A percentile compares a stretch with the other conserved stretches of the same genome.
Conservation (phyloP, 495 filamentous ascomycete species). For the Friedmanniomyces simplex region DNA sequence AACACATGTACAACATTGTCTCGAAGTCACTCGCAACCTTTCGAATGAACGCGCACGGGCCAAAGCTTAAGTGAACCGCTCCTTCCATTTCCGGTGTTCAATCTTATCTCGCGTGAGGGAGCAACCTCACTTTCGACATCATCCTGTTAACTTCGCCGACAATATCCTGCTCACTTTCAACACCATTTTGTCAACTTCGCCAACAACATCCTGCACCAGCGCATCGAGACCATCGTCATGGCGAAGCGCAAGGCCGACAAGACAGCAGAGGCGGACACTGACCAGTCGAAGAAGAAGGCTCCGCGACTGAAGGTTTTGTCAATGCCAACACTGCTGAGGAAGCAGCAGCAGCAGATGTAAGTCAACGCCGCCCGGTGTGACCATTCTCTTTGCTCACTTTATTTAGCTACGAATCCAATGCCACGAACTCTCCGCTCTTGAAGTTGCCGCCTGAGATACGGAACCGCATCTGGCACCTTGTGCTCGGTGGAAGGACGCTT, state of each 20-base stretch:
- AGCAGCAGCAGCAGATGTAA: not conserved
- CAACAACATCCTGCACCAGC: not conserved
- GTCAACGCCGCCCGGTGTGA: not conserved
- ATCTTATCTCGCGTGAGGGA: not conserved
- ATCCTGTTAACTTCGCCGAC: not conserved
- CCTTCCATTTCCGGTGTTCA: not conserved
- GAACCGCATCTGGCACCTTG: constrained; percentile 3
- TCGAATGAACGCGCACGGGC: too few species aligned
- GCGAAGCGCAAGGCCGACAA: not conserved
- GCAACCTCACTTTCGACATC: not conserved
- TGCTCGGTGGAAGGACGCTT: constrained; percentile 2
- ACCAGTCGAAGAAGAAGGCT: not conserved
- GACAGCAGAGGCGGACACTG: not conserved
- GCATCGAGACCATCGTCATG: not conserved
- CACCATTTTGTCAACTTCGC: not conserved
- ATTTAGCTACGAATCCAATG: not conserved
- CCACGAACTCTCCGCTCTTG: constrained; percentile 1
- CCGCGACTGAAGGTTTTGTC: not conserved
- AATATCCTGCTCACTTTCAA: not conserved
- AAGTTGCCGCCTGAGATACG: constrained; percentile 2
- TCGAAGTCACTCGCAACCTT: too few species aligned
- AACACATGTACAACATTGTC: too few species aligned
- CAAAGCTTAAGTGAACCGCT: not conserved
- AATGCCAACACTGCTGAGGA: not conserved
- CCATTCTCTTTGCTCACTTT: too few species aligned